Base-by-base conservation (phyloP, 768 basidiomycete species). In the Russula virescens region DNA sequence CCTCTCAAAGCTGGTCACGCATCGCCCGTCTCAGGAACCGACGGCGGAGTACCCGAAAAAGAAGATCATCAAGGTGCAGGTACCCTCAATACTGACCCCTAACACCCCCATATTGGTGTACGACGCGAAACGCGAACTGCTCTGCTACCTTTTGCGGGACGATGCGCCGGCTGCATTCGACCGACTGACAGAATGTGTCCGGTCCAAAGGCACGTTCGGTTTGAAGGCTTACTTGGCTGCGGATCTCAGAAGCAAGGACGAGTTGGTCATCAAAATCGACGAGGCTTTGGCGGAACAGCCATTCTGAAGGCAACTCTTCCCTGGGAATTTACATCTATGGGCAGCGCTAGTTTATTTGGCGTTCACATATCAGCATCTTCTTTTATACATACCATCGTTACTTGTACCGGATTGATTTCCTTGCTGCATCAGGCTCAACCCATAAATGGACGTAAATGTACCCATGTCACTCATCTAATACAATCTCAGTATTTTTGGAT, bases 261-360 rank as follows among this genome's bases (percentile, higher is more conserved):
- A 79, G 66, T 38, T 85, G 52, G 73, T 81, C 2, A 75, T 86
- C 26, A 83, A 83, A 64, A 69, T 79, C 8, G 76, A 77, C 2
- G 81, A 85, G 53, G 74, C 80, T 9, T 69, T 84, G 58, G 83
- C 82, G 1, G 83, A 80, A 64, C 83, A 86, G 62, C 80, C 82
- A 0, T 84, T 83, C 61, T 83, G 69, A 72, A 38, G 13, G 13
- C 10, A 2, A 11, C 5, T 14, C 13, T 14, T 11, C 6, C 38
- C 13, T 38, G 6, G 38, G 10, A 2, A 38, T 38, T 9, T 5
- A 38, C 38, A 38, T 2, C 2, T 2, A 14, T 38, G 38, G 38
- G 2, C 8, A 7, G 13, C 13, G 13, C 13, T 38, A 35, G 34
- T 35, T 35, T 35, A 35, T 35, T 35, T 10, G 34, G 34, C 34